Evolutionary conservation across 2,329 filamentous ascomycete genomes (phyloP).

Genomic region (Clarireedia monteithiana): DNA sequence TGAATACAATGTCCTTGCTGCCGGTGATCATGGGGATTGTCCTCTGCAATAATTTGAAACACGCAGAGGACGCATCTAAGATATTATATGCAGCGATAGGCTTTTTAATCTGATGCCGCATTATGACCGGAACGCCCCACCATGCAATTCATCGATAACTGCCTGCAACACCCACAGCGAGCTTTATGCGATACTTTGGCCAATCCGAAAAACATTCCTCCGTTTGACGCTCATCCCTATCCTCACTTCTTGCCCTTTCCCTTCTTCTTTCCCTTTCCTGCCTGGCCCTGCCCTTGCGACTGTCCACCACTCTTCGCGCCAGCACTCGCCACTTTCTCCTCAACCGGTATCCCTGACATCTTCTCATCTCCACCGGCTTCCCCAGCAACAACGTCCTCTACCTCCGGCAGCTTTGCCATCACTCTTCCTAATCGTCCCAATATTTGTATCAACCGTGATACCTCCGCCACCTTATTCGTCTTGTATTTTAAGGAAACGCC

Average conservation of each 20-base stretch:
- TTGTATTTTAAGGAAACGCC: constrained; percentile 85
- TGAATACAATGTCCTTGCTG: not conserved
- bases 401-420: constrained; percentile 49
- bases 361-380: constrained; percentile 36
- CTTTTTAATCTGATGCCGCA: not conserved
- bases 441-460: constrained; percentile 68
- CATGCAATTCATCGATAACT: constrained; percentile 3
- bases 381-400: constrained; percentile 28
- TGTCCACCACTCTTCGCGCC: constrained; percentile 20
- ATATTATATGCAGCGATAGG: not conserved
- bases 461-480: constrained; percentile 86
- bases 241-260: constrained; percentile 54
- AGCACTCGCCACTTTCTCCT: constrained; percentile 50
- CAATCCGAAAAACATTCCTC: not conserved
- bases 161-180: not conserved
- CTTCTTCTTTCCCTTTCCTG: constrained; percentile 47
- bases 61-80: not conserved
- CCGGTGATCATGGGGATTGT: no score
- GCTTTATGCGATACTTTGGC: not conserved
- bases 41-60: not conserved
- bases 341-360: constrained; percentile 43
- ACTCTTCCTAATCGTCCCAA: constrained; percentile 68
- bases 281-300: constrained; percentile 26
- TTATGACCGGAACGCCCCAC: not conserved
- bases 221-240: not conserved